phyloP scores from a whole-genome alignment of 208 protist genomes.

The Crithidia expoeki region DNA sequence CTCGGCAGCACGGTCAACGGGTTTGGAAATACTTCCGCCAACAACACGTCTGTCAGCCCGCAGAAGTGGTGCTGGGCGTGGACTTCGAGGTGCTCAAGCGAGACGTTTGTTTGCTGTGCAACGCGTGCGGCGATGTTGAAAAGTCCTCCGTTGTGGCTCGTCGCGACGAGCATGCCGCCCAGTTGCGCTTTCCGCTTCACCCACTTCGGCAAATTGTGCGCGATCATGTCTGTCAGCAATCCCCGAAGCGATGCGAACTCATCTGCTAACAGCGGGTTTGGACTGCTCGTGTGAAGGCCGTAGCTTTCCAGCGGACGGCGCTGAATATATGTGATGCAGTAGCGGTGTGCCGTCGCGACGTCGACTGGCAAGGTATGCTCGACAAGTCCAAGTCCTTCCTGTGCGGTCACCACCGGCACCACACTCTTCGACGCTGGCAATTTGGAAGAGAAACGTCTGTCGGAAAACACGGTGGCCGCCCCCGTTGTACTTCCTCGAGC shows the following conservation, averaged over 20 bases:
- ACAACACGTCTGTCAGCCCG: slow-evolving; percentile 79
- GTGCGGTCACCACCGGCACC: background rate
- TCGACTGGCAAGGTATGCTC: slow-evolving; percentile 57
- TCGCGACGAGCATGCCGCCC: slow-evolving; percentile 72
- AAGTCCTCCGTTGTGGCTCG: slow-evolving; percentile 74
- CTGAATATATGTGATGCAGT: slow-evolving; percentile 66
- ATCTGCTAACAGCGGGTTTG: slow-evolving; percentile 72
- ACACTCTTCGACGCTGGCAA: background rate
- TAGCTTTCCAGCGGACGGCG: slow-evolving; percentile 42
- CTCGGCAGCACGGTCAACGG: slow-evolving; percentile 63
- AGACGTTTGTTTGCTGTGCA: slow-evolving; percentile 61
- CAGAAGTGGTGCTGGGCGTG: slow-evolving; percentile 81
- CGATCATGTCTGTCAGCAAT: slow-evolving; percentile 38
- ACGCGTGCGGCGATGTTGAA: slow-evolving; percentile 83
- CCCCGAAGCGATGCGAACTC: slow-evolving; percentile 57
- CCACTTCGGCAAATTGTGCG: slow-evolving; percentile 59
- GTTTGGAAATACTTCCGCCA: slow-evolving; percentile 73
- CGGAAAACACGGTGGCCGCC: no score
- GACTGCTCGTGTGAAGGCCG: slow-evolving; percentile 48
- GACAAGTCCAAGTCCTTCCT: slow-evolving; percentile 23
- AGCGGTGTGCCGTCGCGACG: slow-evolving; percentile 52
- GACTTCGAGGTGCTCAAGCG: slow-evolving; percentile 71
- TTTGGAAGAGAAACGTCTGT: no score
- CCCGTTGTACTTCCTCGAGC: no score
- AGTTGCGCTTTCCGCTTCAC: slow-evolving; percentile 53